Percentiles rank a stretch among this genome's conserved stretches.
Evolutionary conservation across 805 yeast genomes (phyloP).

Genomic region (Yarrowia sp.): DNA sequence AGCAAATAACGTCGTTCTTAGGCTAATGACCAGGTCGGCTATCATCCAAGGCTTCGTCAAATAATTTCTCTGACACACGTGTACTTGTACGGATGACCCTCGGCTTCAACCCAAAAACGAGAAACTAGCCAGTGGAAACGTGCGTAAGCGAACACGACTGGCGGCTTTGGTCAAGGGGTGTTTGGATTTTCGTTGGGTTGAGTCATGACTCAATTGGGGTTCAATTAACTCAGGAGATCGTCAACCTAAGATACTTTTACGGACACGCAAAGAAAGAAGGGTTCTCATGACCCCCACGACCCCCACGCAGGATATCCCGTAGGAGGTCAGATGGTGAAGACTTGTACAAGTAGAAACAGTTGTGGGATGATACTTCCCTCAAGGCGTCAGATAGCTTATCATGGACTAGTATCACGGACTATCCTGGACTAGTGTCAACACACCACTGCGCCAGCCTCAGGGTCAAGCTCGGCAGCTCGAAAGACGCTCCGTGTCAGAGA

Average conservation of each 20-base stretch:
- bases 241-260: slow-evolving; percentile 1
- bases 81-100: neutral
- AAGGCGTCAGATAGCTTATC: no score
- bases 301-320: neutral
- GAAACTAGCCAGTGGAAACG: neutral
- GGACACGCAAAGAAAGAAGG: neutral
- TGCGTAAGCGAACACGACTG: slow-evolving; percentile 26
- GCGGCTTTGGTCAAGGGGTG: neutral
- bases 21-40: no score
- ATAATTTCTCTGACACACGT: no score
- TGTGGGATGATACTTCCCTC: no score
- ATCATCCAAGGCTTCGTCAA: no score
- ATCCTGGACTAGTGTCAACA: no score
- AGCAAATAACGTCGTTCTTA: no score
- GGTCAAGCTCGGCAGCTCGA: neutral
- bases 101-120: neutral
- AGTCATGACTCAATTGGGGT: slow-evolving; percentile 17
- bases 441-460: neutral
- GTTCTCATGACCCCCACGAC: slow-evolving; percentile 17
- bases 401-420: no score
- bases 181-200: neutral
- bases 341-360: no score
- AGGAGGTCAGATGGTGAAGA: no score
- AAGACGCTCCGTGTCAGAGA: neutral
- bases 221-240: slow-evolving; percentile 10